Conservation (phyloP, 768 basidiomycete genomes). For the Kwoniella botswanensis region DNA sequence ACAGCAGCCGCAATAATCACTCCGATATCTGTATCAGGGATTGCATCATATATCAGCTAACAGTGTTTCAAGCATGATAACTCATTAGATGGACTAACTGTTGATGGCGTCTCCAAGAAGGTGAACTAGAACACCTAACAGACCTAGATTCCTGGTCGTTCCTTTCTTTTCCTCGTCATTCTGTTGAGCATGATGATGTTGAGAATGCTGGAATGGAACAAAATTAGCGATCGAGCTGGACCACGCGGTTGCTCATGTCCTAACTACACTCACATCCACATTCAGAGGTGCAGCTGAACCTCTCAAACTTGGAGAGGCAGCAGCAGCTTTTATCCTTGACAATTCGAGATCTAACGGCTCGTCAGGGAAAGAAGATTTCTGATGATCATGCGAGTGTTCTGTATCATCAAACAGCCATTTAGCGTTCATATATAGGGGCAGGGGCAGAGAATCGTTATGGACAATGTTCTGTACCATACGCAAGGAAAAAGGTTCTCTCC, state of each 20-base stretch:
- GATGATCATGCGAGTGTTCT: conserved; percentile 8
- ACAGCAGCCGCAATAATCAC: conserved; percentile 65
- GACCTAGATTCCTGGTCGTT: conserved; percentile 61
- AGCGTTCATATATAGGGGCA: background rate
- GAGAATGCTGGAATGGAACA: conserved; percentile 64
- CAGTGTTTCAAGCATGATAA: too few species aligned
- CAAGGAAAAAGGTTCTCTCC: background rate
- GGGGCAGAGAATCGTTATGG: too few species aligned
- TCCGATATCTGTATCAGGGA: conserved; percentile 61
- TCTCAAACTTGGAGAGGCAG: background rate
- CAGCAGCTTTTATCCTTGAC: conserved; percentile 8
- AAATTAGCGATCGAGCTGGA: background rate
- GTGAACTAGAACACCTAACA: conserved; percentile 64
- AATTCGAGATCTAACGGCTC: conserved; percentile 9
- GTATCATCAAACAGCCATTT: background rate
- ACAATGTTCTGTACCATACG: background rate
- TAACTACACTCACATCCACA: conserved; percentile 60
- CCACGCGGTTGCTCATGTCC: background rate
- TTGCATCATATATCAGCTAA: background rate
- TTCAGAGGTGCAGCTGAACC: conserved; percentile 23
- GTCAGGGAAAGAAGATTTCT: background rate
- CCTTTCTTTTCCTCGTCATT: conserved; percentile 19
- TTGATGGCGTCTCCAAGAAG: conserved; percentile 66
- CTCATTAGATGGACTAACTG: conserved; percentile 59
- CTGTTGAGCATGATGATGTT: conserved; percentile 63